Percentiles rank a stretch among this genome's conserved stretches.
Conservation (phyloP, 139 green algal genomes). For the Picochlorum sp. region DNA sequence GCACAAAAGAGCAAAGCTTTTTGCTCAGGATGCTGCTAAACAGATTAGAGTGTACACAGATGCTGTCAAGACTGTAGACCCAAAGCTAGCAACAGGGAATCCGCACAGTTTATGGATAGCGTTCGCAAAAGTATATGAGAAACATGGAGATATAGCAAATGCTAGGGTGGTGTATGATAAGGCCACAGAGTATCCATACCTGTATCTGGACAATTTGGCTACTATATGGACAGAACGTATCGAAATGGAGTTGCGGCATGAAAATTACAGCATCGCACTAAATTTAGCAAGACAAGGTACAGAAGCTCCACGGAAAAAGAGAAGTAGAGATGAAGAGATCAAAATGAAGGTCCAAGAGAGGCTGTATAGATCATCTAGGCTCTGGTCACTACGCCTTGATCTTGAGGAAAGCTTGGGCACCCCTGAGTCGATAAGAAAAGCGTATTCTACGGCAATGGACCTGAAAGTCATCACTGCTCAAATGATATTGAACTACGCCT, state of each 20-base stretch:
- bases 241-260: constrained; percentile 95
- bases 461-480: constrained; percentile 92
- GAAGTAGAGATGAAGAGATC: constrained; percentile 43
- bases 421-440: constrained; percentile 57
- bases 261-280: constrained; percentile 78
- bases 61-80: constrained; percentile 85
- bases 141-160: constrained; percentile 82
- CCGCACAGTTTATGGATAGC: constrained; percentile 76
- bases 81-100: constrained; percentile 72
- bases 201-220: constrained; percentile 92
- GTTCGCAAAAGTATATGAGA: constrained; percentile 97
- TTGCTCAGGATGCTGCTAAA: constrained; percentile 65
- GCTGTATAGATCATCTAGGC: constrained; percentile 66
- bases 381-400: constrained; percentile 86
- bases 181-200: constrained; percentile 61
- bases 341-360: constrained; percentile 67
- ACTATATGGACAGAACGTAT: constrained; percentile 88
- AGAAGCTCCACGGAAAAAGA: constrained; percentile 20
- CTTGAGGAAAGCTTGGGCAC: constrained; percentile 93
- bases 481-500: constrained; percentile 93
- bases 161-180: constrained; percentile 89
- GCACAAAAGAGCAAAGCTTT: constrained; percentile 91
- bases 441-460: constrained; percentile 87
- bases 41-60: constrained; percentile 93
- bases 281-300: constrained; percentile 69